Evolutionary conservation across 257 asterid genomes (phyloP).

Genomic region (Nicotiana otophora): DNA sequence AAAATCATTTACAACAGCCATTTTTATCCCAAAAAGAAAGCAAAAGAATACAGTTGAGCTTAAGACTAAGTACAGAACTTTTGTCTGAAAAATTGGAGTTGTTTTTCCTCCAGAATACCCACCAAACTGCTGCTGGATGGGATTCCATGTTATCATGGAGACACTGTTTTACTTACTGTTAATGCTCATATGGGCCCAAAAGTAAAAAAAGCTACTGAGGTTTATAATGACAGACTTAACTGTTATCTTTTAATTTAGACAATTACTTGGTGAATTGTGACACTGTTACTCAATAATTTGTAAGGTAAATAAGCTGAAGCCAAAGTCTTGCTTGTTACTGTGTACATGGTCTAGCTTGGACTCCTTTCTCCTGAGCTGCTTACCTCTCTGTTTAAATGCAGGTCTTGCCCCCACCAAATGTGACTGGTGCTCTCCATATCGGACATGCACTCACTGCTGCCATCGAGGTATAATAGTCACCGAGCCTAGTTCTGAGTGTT

Average conservation of each 20-base stretch:
- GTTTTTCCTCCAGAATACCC: neutral
- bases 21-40: neutral
- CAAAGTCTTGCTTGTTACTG: neutral
- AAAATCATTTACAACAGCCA: neutral
- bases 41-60: neutral
- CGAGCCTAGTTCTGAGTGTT: conserved; percentile 9
- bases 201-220: neutral
- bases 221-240: neutral
- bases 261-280: neutral
- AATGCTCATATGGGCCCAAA: neutral
- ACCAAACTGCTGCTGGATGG: neutral
- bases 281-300: neutral
- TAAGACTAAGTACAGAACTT: neutral
- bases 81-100: neutral
- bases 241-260: neutral
- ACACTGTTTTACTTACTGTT: neutral
- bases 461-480: conserved; percentile 51
- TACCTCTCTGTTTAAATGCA: conserved; percentile 24
- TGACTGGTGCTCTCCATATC: conserved; percentile 93
- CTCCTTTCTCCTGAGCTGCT: neutral
- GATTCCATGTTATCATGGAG: neutral
- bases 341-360: neutral
- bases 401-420: conserved; percentile 97
- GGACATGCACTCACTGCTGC: conserved; percentile 98
- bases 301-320: neutral